phyloP scores from a whole-genome alignment of 2,329 filamentous ascomycete species.

The Talaromyces amestolkiae region DNA sequence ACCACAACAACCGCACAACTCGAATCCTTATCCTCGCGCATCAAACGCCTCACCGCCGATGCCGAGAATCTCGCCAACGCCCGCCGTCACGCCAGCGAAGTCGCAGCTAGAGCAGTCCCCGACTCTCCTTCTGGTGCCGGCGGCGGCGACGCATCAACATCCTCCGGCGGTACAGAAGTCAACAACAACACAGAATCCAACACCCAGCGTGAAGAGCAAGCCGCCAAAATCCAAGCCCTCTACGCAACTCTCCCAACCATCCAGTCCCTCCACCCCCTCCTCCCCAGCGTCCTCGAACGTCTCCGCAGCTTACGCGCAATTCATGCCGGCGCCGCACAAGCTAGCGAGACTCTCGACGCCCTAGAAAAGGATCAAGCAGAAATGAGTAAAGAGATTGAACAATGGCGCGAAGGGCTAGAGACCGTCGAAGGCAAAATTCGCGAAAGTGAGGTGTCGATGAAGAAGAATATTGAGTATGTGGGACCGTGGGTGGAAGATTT shows the following conservation, averaged over 20 bases:
- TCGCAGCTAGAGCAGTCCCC: constrained; percentile 35
- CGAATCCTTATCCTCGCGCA: constrained; percentile 43
- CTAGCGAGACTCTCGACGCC: constrained; percentile 71
- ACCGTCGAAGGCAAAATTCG: constrained; percentile 74
- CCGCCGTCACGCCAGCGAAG: constrained; percentile 43
- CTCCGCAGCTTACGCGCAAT: constrained; percentile 78
- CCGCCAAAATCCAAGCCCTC: constrained; percentile 83
- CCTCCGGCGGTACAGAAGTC: constrained; percentile 54
- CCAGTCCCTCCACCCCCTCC: constrained; percentile 76
- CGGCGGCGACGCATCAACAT: constrained; percentile 27
- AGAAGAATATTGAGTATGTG: constrained; percentile 77
- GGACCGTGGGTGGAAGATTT: constrained; percentile 86
- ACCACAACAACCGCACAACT: constrained; percentile 39
- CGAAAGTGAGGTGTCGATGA: constrained; percentile 67
- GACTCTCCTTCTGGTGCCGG: constrained; percentile 23
- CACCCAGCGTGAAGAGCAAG: constrained; percentile 60
- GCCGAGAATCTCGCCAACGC: constrained; percentile 44
- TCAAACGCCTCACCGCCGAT: constrained; percentile 46
- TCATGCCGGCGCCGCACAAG: constrained; percentile 81
- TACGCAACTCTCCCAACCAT: constrained; percentile 88
- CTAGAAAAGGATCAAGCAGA: constrained; percentile 78
- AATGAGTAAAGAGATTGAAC: constrained; percentile 77
- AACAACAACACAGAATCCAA: constrained; percentile 44
- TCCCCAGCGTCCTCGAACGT: constrained; percentile 81
- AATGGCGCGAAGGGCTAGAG: constrained; percentile 78